Conservation (phyloP, 2,329 filamentous ascomycete genomes). For the Colletotrichum cordylinicola region DNA sequence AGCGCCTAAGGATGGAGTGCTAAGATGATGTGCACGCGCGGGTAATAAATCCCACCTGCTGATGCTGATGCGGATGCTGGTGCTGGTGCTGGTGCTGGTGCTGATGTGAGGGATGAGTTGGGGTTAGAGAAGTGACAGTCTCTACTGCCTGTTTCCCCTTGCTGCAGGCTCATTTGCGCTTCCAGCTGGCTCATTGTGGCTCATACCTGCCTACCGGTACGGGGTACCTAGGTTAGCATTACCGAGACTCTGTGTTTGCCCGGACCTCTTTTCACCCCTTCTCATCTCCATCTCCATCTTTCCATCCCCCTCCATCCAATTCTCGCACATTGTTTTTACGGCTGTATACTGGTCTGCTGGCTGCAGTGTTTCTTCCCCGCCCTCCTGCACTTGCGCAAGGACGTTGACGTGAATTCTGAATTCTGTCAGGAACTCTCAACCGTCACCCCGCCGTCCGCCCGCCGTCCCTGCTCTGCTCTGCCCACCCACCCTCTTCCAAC, state of each 20-base stretch:
- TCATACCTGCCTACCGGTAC: neutral
- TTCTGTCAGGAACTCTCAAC: conserved; percentile 3
- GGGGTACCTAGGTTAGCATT: neutral
- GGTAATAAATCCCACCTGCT: neutral
- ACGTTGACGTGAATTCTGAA: neutral
- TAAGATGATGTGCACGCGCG: neutral
- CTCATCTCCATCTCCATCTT: neutral
- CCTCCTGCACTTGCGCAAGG: neutral
- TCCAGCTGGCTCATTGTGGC: conserved; percentile 14
- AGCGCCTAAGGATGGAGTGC: neutral
- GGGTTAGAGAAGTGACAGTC: neutral
- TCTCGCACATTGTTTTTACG: neutral
- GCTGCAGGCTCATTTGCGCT: neutral
- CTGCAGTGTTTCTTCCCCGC: neutral
- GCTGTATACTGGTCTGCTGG: neutral
- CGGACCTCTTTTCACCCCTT: neutral
- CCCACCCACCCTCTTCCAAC: neutral
- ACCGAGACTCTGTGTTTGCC: neutral
- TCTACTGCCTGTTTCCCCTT: neutral
- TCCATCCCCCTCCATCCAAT: neutral
- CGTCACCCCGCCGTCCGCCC: neutral
- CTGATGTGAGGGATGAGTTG: neutral
- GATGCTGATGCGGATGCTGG: neutral
- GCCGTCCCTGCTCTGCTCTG: neutral
- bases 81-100: neutral